Percentiles rank a stretch among this genome's conserved stretches.
Evolutionary conservation across 176 grass and related monocot genomes (phyloP).

Genomic region (Cocos nucifera): DNA sequence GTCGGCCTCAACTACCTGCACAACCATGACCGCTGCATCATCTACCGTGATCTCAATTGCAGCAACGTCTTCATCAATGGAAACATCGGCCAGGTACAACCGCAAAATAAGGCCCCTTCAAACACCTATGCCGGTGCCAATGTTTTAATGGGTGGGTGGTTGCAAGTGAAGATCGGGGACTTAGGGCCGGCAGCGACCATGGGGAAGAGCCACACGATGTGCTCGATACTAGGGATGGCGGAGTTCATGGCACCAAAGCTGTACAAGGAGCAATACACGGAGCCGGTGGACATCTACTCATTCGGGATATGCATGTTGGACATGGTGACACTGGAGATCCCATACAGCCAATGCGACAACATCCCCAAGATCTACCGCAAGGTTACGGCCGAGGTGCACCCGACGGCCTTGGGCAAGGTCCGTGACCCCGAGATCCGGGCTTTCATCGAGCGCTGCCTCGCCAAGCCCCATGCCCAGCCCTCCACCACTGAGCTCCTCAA

Average conservation of each 20-base stretch:
- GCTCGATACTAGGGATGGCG: constrained; percentile 80
- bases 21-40: constrained; percentile 55
- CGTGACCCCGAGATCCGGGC: too few species aligned
- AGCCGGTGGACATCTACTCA: constrained; percentile 95
- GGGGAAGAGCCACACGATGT: constrained; percentile 59
- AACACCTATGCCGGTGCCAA: too few species aligned
- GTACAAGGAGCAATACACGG: constrained; percentile 82
- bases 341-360: constrained; percentile 72
- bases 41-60: constrained; percentile 11
- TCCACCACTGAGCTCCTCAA: too few species aligned
- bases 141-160: too few species aligned
- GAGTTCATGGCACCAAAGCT: constrained; percentile 98
- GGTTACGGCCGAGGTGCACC: constrained; percentile 35
- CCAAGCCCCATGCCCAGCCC: too few species aligned
- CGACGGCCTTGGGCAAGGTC: constrained; percentile 27
- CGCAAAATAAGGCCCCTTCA: too few species aligned
- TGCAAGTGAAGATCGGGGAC: constrained; percentile 90
- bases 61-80: constrained; percentile 98
- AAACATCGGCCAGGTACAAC: constrained; percentile 67
- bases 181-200: constrained; percentile 81
- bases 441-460: too few species aligned
- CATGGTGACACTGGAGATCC: constrained; percentile 93
- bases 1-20: constrained; percentile 60
- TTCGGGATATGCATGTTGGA: constrained; percentile 94
- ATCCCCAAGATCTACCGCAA: constrained; percentile 66